Evolutionary conservation across 768 basidiomycete genomes (phyloP).

Genomic region (Russula foetens): DNA sequence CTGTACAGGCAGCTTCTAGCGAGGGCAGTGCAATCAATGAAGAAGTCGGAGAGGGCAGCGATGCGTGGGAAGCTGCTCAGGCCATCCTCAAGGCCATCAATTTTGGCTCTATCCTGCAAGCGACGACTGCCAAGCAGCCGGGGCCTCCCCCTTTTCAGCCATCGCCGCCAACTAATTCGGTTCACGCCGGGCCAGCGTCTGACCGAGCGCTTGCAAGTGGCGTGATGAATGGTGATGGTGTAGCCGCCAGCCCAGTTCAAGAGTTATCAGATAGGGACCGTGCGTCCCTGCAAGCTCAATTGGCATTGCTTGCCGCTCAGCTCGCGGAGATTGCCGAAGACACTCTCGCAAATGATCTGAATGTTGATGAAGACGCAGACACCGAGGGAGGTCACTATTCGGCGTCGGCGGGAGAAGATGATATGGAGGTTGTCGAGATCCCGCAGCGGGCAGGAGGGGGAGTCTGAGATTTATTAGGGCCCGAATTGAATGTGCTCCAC

Average conservation of each 20-base stretch:
- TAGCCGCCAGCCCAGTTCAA: slow-evolving; percentile 14
- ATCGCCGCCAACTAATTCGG: neutral
- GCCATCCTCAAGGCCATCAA: slow-evolving; percentile 73
- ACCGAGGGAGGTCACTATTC: slow-evolving; percentile 1
- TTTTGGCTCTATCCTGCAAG: slow-evolving; percentile 48
- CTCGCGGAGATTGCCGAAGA: slow-evolving; percentile 55
- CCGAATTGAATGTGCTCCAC: neutral
- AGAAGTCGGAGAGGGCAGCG: slow-evolving; percentile 38
- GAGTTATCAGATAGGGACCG: slow-evolving; percentile 39
- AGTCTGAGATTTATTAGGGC: neutral
- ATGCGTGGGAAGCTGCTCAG: slow-evolving; percentile 72
- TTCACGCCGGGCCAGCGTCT: neutral
- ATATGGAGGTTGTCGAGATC: slow-evolving; percentile 23
- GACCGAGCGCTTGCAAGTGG: neutral
- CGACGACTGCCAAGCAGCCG: slow-evolving; percentile 20
- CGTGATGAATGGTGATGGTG: slow-evolving; percentile 4
- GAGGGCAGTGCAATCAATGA: slow-evolving; percentile 21
- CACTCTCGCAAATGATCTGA: slow-evolving; percentile 13
- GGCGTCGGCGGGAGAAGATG: slow-evolving; percentile 5
- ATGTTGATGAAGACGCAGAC: slow-evolving; percentile 8
- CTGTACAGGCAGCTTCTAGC: neutral
- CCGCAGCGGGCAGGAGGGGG: too few species aligned
- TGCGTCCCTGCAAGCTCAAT: slow-evolving; percentile 64
- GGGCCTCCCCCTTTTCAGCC: slow-evolving; percentile 8
- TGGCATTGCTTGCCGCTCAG: slow-evolving; percentile 66